Conservation (phyloP, 805 yeast genomes). For the Lachancea sp. region DNA sequence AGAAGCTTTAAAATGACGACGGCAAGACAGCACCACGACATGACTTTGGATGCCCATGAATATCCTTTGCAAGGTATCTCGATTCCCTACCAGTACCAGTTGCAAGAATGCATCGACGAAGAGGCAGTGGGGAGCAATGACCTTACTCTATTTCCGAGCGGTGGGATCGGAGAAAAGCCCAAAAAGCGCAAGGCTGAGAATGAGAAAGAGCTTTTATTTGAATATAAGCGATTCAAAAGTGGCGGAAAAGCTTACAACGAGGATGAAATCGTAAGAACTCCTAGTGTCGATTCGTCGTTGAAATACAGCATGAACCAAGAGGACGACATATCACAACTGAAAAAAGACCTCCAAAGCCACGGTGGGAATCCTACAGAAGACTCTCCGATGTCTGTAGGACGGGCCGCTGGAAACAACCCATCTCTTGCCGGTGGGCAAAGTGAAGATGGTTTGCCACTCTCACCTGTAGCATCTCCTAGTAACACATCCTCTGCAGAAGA, state of each 20-base stretch:
- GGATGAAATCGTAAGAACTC: constrained; percentile 4
- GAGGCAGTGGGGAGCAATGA: neutral
- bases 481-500: constrained; percentile 5
- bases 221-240: neutral
- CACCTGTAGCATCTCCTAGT: constrained; percentile 33
- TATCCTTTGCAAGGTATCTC: constrained; percentile 25
- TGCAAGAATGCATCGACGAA: constrained; percentile 5
- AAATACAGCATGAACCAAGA: constrained; percentile 1
- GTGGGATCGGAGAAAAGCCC: neutral
- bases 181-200: constrained; percentile 1
- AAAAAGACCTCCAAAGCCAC: neutral
- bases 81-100: constrained; percentile 23
- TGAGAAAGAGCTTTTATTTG: neutral
- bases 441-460: constrained; percentile 28
- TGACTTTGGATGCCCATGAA: constrained; percentile 12
- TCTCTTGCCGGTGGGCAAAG: constrained; percentile 5
- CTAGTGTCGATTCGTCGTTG: constrained; percentile 4
- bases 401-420: constrained; percentile 2
- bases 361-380: neutral
- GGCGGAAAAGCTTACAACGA: neutral
- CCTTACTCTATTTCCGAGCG: constrained; percentile 1
- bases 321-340: neutral
- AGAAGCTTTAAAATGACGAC: neutral
- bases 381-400: constrained; percentile 1
- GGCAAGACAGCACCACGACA: neutral